These are phyloP conservation scores for Cryphonectria radicalis DNA, from an alignment of 2,329 filamentous ascomycete genomes.

Conservation along the genomic window DNA sequence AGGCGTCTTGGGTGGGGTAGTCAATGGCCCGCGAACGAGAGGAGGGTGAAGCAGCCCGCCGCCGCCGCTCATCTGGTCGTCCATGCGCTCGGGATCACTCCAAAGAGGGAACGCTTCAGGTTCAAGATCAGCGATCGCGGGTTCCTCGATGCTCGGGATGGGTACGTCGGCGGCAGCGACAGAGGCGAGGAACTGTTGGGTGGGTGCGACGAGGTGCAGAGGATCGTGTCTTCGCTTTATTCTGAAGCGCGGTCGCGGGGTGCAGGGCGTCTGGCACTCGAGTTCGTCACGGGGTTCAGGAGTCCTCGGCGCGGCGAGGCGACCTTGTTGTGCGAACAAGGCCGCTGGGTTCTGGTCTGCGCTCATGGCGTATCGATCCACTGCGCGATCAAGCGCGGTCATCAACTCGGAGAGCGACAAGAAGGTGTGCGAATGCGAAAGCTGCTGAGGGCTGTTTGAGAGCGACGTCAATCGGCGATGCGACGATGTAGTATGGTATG, in stretches of 20 bases:
- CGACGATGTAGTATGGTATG: background rate
- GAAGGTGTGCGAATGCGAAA: constrained; percentile 5
- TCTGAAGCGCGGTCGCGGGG: constrained; percentile 57
- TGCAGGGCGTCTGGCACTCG: constrained; percentile 49
- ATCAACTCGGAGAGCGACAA: constrained; percentile 12
- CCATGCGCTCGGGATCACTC: constrained; percentile 44
- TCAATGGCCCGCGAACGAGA: constrained; percentile 45
- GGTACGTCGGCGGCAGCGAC: constrained; percentile 68
- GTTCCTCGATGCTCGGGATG: constrained; percentile 67
- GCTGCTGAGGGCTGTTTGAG: constrained; percentile 13
- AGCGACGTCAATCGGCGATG: constrained; percentile 2
- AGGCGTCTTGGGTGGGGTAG: constrained; percentile 65
- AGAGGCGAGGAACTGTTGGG: constrained; percentile 68
- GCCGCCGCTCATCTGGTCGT: constrained; percentile 33
- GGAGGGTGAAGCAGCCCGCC: constrained; percentile 35
- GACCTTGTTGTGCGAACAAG: constrained; percentile 45
- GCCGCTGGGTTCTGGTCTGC: constrained; percentile 18
- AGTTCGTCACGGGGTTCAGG: constrained; percentile 53
- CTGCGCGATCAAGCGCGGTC: constrained; percentile 7
- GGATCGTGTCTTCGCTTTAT: constrained; percentile 60
- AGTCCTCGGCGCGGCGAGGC: constrained; percentile 51
- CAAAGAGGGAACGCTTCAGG: constrained; percentile 38
- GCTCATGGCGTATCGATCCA: constrained; percentile 26
- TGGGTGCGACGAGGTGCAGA: constrained; percentile 57
- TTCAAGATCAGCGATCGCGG: constrained; percentile 41